Evolutionary conservation across 257 asterid genomes (phyloP), one percentile per base, ranked within the genome.

Genomic region (Forsythia viridissima): DNA sequence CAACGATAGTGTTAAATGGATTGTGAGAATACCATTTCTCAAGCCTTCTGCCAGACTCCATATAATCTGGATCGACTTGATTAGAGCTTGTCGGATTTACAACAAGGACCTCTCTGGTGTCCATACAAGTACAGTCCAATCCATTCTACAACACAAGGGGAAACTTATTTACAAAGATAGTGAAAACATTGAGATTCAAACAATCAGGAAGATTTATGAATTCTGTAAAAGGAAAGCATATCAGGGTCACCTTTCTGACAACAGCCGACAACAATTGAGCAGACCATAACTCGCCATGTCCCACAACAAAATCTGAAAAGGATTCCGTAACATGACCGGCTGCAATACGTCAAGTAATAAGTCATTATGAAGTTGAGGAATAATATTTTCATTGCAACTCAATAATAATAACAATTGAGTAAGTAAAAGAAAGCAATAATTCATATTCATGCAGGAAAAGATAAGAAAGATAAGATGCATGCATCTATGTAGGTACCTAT

Each of bases 261-360:
- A 89, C 90, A 46, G 92, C 87, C 55, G 98, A 86, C 77, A 96
- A 84, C 89, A 93, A 76, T 71, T 96, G 94, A 73, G 99, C 92
- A 79, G 97, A 93, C 99, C 99, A 96, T 73, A 96, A 82, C 91
- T 96, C 99, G 4, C 99, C 98, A 80, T 96, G 96, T 70, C 99
- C 99, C 68, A 84, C 99, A 86, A 93, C 99, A 92, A 93, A 96
- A 80, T 96, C 99, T 0, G 99, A 92, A 84, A 93, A 93, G 12
- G 99, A 93, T 78, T 96, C 98, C 11, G 99, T 92, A 13, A 82
- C 98, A 81, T 96, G 98, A 81, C 99, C 99, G 86, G 99, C 99
- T 95, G 93, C 91, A 90, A 40, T 59, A 85, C 61, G 86, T 67
- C 59, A 83, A 76, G 74, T 42, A 74, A 57, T 68, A 20, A 79